A percentile compares a stretch with the other conserved stretches of the same genome.
phyloP scores from a whole-genome alignment of 805 yeast species.

The Saccharomyces mikatae region DNA sequence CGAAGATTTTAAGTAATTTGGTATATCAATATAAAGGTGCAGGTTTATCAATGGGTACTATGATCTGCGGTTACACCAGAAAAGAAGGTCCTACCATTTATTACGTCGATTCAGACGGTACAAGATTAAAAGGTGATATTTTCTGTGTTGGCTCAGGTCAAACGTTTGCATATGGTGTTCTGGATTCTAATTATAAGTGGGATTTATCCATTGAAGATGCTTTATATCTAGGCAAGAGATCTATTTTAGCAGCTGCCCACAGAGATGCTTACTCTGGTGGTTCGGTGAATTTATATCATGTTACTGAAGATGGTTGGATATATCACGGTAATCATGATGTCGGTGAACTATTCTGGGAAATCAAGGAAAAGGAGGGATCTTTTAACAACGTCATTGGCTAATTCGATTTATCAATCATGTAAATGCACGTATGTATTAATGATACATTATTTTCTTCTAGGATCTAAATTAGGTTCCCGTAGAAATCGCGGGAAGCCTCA shows the following conservation, averaged over 20 bases:
- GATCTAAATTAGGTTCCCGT: background rate
- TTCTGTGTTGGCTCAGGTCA: slow-evolving; percentile 99
- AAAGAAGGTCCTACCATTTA: slow-evolving; percentile 93
- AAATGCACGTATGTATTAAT: background rate
- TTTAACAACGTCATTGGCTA: slow-evolving; percentile 65
- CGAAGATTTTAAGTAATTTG: slow-evolving; percentile 83
- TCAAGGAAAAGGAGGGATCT: slow-evolving; percentile 79
- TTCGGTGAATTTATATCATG: slow-evolving; percentile 85
- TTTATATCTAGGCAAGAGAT: slow-evolving; percentile 84
- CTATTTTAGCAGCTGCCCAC: slow-evolving; percentile 94
- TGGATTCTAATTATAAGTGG: slow-evolving; percentile 89
- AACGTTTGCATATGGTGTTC: slow-evolving; percentile 97
- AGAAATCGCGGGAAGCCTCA: no score
- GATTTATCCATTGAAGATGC: slow-evolving; percentile 91
- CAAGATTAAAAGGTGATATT: slow-evolving; percentile 86
- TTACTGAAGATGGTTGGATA: slow-evolving; percentile 88
- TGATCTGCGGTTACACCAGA: slow-evolving; percentile 95
- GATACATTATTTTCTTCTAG: background rate
- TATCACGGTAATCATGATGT: slow-evolving; percentile 94
- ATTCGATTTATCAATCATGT: background rate
- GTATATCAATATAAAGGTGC: slow-evolving; percentile 93
- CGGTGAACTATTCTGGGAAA: slow-evolving; percentile 84
- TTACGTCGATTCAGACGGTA: slow-evolving; percentile 96
- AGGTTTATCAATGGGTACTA: slow-evolving; percentile 99
- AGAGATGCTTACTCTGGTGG: slow-evolving; percentile 99